Conservation (phyloP, 2,329 filamentous ascomycete genomes). For the Phyllosticta capitalensis region DNA sequence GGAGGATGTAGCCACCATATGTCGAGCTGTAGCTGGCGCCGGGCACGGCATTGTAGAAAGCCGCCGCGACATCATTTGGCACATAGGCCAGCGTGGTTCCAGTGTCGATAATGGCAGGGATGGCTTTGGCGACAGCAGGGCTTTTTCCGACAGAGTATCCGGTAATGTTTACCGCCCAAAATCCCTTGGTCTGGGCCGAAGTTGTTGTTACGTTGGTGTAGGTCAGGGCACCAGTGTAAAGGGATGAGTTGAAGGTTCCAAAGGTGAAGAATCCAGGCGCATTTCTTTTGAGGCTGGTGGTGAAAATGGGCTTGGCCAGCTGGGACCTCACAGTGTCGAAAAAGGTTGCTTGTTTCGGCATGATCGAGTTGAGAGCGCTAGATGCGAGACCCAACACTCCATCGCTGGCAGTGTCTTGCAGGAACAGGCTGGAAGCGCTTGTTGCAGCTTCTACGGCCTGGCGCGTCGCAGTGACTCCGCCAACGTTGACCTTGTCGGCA, state of each 20-base stretch:
- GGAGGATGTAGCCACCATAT: constrained; percentile 48
- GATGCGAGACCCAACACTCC: constrained; percentile 55
- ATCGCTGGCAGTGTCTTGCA: constrained; percentile 43
- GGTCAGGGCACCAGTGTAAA: constrained; percentile 49
- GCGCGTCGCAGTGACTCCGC: constrained; percentile 44
- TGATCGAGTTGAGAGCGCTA: constrained; percentile 49
- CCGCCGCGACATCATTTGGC: constrained; percentile 42
- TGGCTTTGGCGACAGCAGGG: constrained; percentile 28
- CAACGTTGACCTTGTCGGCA: constrained; percentile 55
- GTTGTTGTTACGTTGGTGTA: constrained; percentile 46
- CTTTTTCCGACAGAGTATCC: constrained; percentile 46
- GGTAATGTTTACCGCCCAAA: constrained; percentile 52
- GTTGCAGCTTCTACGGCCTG: constrained; percentile 59
- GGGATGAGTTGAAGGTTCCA: constrained; percentile 48
- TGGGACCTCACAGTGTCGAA: constrained; percentile 48
- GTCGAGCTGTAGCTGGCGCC: constrained; percentile 40
- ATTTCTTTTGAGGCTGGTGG: constrained; percentile 46
- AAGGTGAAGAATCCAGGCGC: constrained; percentile 44
- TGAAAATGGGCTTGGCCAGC: constrained; percentile 47
- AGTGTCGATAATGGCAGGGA: constrained; percentile 57
- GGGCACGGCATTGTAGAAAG: constrained; percentile 51
- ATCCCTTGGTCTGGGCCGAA: constrained; percentile 39
- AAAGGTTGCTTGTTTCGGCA: constrained; percentile 46
- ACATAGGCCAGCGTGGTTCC: constrained; percentile 59
- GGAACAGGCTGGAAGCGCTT: constrained; percentile 46